These are phyloP conservation scores for Psilocybe subaeruginosa DNA, from an alignment of 768 basidiomycete species.

Conservation along the genomic window DNA sequence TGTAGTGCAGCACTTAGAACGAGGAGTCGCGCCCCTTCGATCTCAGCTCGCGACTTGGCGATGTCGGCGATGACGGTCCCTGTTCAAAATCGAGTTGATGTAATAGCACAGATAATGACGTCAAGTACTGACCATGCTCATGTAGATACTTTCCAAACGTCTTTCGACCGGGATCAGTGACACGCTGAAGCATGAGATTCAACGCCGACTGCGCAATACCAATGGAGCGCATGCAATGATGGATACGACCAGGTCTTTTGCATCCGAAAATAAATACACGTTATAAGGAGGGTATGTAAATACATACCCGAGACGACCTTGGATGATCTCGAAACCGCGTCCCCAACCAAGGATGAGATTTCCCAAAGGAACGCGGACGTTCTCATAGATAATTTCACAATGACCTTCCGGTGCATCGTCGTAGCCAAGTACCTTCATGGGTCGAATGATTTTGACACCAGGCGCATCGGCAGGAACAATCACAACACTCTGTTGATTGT, in stretches of 20 bases:
- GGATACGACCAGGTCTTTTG: conserved; percentile 87
- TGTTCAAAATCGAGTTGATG: conserved; percentile 26
- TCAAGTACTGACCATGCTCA: conserved; percentile 72
- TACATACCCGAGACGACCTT: conserved; percentile 88
- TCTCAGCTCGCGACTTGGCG: conserved; percentile 90
- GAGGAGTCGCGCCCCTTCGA: conserved; percentile 84
- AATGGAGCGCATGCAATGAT: conserved; percentile 98
- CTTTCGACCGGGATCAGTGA: conserved; percentile 89
- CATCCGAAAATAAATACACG: not conserved
- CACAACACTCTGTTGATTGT: conserved; percentile 92
- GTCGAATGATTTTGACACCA: conserved; percentile 89
- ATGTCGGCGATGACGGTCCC: conserved; percentile 91
- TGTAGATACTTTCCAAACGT: conserved; percentile 93
- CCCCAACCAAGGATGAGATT: conserved; percentile 94
- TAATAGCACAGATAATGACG: not conserved
- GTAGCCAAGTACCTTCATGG: conserved; percentile 93
- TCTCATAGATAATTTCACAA: conserved; percentile 92
- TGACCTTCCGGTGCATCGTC: conserved; percentile 98
- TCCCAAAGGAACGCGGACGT: conserved; percentile 84
- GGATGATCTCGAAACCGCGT: conserved; percentile 95
- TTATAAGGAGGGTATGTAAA: not conserved
- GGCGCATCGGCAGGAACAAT: conserved; percentile 88
- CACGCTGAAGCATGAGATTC: conserved; percentile 86
- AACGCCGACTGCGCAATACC: conserved; percentile 85
- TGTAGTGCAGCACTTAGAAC: conserved; percentile 92